phyloP scores from a whole-genome alignment of 768 basidiomycete genomes.

The Lentinula sp. region DNA sequence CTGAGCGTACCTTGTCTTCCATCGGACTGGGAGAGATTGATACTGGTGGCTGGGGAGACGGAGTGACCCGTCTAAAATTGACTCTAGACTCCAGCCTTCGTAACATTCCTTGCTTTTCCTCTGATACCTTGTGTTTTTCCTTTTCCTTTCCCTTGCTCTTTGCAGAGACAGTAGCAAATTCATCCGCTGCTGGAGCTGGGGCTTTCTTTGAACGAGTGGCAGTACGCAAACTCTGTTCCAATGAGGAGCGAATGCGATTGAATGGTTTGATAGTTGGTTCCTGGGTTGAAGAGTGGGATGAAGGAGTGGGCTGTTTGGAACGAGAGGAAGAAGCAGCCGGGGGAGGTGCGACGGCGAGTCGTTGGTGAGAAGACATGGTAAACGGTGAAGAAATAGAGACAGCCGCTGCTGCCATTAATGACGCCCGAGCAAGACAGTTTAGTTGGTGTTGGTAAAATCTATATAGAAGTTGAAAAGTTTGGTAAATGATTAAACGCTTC shows the following conservation, averaged over 20 bases:
- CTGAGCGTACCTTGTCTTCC: constrained; percentile 31
- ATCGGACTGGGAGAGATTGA: constrained; percentile 10
- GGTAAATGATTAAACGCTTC: neutral
- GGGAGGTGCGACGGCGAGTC: constrained; percentile 17
- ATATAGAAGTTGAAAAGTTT: neutral
- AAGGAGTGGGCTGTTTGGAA: constrained; percentile 28
- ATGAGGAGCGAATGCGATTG: constrained; percentile 56
- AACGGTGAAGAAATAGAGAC: constrained; percentile 32
- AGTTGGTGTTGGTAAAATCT: neutral
- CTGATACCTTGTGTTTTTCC: constrained; percentile 33
- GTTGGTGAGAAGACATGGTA: constrained; percentile 35
- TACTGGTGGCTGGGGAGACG: constrained; percentile 11
- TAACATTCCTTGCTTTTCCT: constrained; percentile 40
- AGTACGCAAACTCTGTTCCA: constrained; percentile 62
- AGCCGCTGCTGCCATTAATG: constrained; percentile 10
- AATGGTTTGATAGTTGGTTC: constrained; percentile 48
- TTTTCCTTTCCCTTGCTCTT: constrained; percentile 40
- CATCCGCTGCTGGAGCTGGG: constrained; percentile 27
- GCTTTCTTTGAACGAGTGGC: constrained; percentile 54
- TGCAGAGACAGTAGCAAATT: constrained; percentile 35
- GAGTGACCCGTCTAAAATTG: constrained; percentile 33
- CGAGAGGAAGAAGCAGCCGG: constrained; percentile 35
- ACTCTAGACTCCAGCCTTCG: constrained; percentile 44
- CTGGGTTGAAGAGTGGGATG: constrained; percentile 23
- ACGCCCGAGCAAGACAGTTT: neutral